Conservation (phyloP, 2,329 filamentous ascomycete genomes). For the Venturia asperata region DNA sequence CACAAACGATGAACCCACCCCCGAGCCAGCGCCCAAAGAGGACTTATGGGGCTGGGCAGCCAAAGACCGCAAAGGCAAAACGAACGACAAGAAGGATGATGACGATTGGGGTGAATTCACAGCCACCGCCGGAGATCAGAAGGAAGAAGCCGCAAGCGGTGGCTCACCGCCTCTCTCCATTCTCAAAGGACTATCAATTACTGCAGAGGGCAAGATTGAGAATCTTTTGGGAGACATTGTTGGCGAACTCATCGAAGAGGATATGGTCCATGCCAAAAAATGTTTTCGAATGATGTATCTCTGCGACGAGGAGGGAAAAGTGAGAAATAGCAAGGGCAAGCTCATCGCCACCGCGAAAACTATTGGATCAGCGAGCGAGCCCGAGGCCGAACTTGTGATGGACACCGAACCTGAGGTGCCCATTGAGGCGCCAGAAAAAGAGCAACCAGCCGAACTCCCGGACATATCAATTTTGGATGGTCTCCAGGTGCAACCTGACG, state of each 20-base stretch:
- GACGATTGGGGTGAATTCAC: conserved; percentile 37
- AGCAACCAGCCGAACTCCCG: conserved; percentile 22
- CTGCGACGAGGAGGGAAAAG: conserved; percentile 45
- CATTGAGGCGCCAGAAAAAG: conserved; percentile 38
- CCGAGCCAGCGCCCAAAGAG: conserved; percentile 21
- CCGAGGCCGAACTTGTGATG: conserved; percentile 24
- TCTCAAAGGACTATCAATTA: conserved; percentile 47
- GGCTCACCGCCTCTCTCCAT: conserved; percentile 39
- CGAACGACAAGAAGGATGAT: conserved; percentile 20
- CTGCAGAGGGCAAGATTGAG: conserved; percentile 49
- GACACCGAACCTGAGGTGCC: conserved; percentile 29
- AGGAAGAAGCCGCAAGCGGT: conserved; percentile 30
- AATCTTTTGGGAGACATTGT: conserved; percentile 46
- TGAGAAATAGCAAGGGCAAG: conserved; percentile 44
- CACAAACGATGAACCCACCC: neutral
- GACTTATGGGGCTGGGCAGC: conserved; percentile 27
- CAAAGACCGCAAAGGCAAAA: conserved; percentile 24
- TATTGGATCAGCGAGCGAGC: conserved; percentile 62
- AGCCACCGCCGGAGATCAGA: conserved; percentile 38
- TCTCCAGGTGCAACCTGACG: conserved; percentile 51
- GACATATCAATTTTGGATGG: conserved; percentile 46
- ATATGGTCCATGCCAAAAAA: conserved; percentile 34
- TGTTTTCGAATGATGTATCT: conserved; percentile 43
- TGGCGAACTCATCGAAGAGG: conserved; percentile 43
- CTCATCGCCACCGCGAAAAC: conserved; percentile 60